A percentile compares a stretch with the other conserved stretches of the same genome.
These are phyloP conservation scores for Dactylellina haptotyla DNA, from an alignment of 2,329 filamentous ascomycete species.

Conservation along the genomic window DNA sequence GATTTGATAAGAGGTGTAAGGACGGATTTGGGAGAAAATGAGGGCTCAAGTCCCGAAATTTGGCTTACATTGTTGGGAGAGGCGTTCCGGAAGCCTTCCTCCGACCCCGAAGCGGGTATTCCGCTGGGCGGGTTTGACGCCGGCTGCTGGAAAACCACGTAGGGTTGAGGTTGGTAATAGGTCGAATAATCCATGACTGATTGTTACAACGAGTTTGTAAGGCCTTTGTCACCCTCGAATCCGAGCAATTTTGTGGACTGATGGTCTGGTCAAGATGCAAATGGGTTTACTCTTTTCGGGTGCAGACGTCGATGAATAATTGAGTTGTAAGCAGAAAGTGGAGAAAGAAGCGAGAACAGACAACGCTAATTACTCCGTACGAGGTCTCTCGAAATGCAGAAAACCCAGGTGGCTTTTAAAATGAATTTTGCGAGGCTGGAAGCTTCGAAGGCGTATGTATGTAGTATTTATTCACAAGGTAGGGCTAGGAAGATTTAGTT, in stretches of 20 bases:
- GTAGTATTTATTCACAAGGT: too few relatives aligned
- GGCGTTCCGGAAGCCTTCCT: constrained; percentile 47
- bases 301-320: constrained; percentile 53
- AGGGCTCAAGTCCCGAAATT: background rate
- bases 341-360: constrained; percentile 49
- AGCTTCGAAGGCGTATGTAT: constrained; percentile 16
- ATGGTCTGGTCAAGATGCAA: constrained; percentile 30
- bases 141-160: constrained; percentile 46
- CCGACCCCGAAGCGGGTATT: constrained; percentile 33
- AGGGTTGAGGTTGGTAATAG: constrained; percentile 52
- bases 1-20: constrained; percentile 23
- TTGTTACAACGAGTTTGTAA: constrained; percentile 32
- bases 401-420: background rate
- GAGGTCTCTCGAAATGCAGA: background rate
- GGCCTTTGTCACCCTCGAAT: constrained; percentile 40
- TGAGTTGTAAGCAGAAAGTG: constrained; percentile 54
- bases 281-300: constrained; percentile 51
- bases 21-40: background rate
- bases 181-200: constrained; percentile 54
- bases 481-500: too few relatives aligned
- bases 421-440: constrained; percentile 14
- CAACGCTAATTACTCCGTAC: constrained; percentile 33
- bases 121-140: constrained; percentile 26
- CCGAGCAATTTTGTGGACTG: constrained; percentile 36
- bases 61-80: constrained; percentile 51